Base-by-base conservation (phyloP, 129 eudicot genomes). In the Artemisia annua region DNA sequence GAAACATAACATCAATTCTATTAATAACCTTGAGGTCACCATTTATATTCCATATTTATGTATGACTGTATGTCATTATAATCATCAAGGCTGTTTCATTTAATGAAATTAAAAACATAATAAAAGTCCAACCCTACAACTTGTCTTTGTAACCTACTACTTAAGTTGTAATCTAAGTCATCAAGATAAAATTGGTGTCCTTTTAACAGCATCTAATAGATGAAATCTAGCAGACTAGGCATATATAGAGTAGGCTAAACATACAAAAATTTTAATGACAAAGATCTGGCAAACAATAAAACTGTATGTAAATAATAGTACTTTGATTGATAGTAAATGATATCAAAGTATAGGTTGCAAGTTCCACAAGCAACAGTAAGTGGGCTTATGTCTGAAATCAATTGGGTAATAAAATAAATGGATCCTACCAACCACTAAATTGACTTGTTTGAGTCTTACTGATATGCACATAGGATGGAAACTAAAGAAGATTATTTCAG, bases 161-260 rank as follows among this genome's bases (percentile, higher is more conserved):
- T 20, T 20, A 20, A 20, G 22, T 57, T 57, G 32, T 17, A 8
- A 57, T 59, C 39, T 11, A 60, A 60, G 65, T 60, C 39, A 24
- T 49, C 18, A 20, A 20, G 15, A 24, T 19, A 24, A 39, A 13
- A 12, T 58, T 13, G 12, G 32, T 4, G 48, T 52, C 73, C 48
- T 61, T 55, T 62, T 28, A 49, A 44, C 17, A 48, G 69, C 61
- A 73, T 62, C 14, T 24, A 74, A 63, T 50, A 74, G 63, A 62
- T 51, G 49, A 50, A 62, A 63, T 62, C 51, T 28, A 63, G 43
- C 52, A 73, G 56, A 48, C 78, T 50, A 50, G 39, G 30, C 15
- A 63, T 74, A 30, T 20, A 26, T 52, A 39, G 46, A 39, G 64
- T 32, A 24, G 32, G 15, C 17, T 11, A 59, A 11, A 4, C 4